A percentile compares a stretch with the other conserved stretches of the same genome.
Evolutionary conservation across 2,329 filamentous ascomycete species (phyloP).

Genomic region (Phialophora macrospora): DNA sequence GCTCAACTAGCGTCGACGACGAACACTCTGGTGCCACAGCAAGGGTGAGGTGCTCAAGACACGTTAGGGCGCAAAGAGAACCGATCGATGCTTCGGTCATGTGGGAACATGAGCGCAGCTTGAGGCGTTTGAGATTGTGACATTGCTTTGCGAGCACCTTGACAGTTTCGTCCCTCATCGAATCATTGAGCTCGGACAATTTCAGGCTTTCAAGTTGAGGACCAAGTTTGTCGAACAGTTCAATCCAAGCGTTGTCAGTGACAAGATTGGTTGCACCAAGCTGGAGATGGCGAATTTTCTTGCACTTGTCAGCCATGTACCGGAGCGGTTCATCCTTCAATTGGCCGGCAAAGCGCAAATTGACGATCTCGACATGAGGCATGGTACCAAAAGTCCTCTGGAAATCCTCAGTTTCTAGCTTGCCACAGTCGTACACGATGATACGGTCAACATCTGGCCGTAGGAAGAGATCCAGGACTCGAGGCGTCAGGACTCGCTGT

Average conservation of each 20-base stretch:
- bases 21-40: slow-evolving; percentile 63
- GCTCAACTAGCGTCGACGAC: slow-evolving; percentile 62
- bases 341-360: slow-evolving; percentile 83
- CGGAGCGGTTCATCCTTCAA: slow-evolving; percentile 85
- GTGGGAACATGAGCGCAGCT: slow-evolving; percentile 79
- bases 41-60: slow-evolving; percentile 76
- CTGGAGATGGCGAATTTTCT: slow-evolving; percentile 72
- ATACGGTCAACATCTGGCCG: slow-evolving; percentile 61
- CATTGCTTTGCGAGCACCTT: slow-evolving; percentile 66
- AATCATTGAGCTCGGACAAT: slow-evolving; percentile 81
- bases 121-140: slow-evolving; percentile 72
- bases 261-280: slow-evolving; percentile 85
- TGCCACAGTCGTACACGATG: slow-evolving; percentile 66
- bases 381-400: slow-evolving; percentile 78
- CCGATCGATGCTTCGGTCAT: slow-evolving; percentile 69
- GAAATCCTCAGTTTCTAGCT: slow-evolving; percentile 75
- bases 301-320: slow-evolving; percentile 75
- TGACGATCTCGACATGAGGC: slow-evolving; percentile 70
- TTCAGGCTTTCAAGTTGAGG: slow-evolving; percentile 69
- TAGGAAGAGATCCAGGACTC: slow-evolving; percentile 54
- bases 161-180: slow-evolving; percentile 75
- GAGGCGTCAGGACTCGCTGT: slow-evolving; percentile 60
- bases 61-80: slow-evolving; percentile 65
- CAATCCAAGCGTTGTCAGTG: slow-evolving; percentile 74
- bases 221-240: slow-evolving; percentile 70